Base-by-base conservation (phyloP, 345 rosid genomes). In the Adansonia digitata region DNA sequence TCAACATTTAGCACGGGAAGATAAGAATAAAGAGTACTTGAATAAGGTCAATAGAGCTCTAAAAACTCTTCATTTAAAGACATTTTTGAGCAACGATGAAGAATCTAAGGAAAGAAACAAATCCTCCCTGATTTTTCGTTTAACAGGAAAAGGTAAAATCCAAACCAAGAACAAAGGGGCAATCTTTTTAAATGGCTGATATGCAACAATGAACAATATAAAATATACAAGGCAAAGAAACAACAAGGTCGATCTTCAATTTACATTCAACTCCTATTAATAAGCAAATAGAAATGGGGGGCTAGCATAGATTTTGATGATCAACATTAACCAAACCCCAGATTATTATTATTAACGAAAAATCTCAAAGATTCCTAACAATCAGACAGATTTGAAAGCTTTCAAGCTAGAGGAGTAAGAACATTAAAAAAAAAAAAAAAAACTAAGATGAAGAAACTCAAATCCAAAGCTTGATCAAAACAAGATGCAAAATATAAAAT, bases 401-500 rank as follows among this genome's bases (percentile, higher is more conserved):
- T 60, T 7, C n/a, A 62, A 51, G 29, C 39, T 39, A 52, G 13
- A 63, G 14, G 3, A 51, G 17, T 13, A 3, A 34, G 15, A 56
- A 29, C 73, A 64, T 45, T 43, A 52, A 48, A 53, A 24, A 43
- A 1, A 57, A 27, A 55, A 34, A 7, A 49, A 39, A 49, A 49
- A 49, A 14, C 53, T 5, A 37, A 5, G 31, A 26, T 55, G 40
- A 63, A 43, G 43, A 34, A 20, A 55, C 69, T 61, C 29, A 63
- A 74, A 69, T 24, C 49, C 24, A 53, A 11, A 26, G 24, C 12
- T n/a, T 45, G 76, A 71, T 52, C 43, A 70, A 39, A 66, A 72
- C 77, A 72, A 74, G 74, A 49, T 60, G 39, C 39, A 34, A 71
- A 57, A 45, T 40, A 24, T 12, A 22, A 63, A 70, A 56, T 70